Evolutionary conservation across 345 rosid genomes (phyloP).

Genomic region (Stellera chamaejasme): DNA sequence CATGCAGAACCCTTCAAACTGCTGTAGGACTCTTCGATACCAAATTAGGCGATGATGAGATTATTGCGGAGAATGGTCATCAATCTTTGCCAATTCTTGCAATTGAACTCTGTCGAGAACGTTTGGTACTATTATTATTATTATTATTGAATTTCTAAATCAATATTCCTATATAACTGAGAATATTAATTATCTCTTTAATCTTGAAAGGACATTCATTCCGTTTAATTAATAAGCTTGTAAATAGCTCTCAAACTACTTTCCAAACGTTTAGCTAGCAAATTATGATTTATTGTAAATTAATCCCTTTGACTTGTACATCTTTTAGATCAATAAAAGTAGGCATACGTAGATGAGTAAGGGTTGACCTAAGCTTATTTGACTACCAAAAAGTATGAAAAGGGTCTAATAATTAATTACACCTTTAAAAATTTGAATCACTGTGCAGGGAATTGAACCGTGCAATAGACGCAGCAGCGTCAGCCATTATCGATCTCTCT

Average conservation of each 20-base stretch:
- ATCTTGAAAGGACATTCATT: no score
- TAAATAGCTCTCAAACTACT: constrained; percentile 2
- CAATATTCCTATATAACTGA: not conserved
- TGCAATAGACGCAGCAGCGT: constrained; percentile 68
- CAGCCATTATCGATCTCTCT: constrained; percentile 38
- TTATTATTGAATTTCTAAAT: not conserved
- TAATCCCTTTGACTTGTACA: not conserved
- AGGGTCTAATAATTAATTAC: not conserved
- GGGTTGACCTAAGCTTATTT: no score
- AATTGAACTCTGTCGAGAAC: constrained; percentile 60
- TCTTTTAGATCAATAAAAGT: no score
- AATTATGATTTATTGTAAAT: not conserved
- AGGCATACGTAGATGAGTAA: not conserved
- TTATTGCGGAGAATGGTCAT: constrained; percentile 32
- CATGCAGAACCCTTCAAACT: constrained; percentile 49
- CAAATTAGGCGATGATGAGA: constrained; percentile 23
- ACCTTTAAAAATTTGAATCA: not conserved
- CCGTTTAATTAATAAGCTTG: not conserved
- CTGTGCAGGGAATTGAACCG: constrained; percentile 59
- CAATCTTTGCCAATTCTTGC: constrained; percentile 42
- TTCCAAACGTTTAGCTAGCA: not conserved
- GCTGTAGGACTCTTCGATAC: constrained; percentile 59
- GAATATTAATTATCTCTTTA: no score
- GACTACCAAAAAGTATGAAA: not conserved
- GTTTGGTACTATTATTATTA: constrained; percentile 29